Base-by-base conservation (phyloP, 495 filamentous ascomycete species). In the Aspergillus nanangensis region DNA sequence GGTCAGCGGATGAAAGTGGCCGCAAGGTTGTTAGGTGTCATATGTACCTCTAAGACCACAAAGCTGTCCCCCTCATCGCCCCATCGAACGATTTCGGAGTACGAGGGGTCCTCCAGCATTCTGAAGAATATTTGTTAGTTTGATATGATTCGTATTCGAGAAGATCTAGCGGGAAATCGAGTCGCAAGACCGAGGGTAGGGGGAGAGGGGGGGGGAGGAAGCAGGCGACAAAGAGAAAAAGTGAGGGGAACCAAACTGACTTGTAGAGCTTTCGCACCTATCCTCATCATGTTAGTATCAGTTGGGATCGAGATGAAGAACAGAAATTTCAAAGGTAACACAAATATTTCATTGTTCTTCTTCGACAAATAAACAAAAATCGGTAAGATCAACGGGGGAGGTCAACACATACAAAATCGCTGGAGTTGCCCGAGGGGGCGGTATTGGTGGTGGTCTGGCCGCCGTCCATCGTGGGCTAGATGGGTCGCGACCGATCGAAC, bases 191-290 rank as follows among this genome's bases (percentile, higher is more conserved):
- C 31, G 51, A 38, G 5, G 21, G 29, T n/a, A 43, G 47, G 32
- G 33, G 56, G 50, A 32, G 38, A 34, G 22, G 39, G 29, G 19
- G 21, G 50, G 18, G 17, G 35, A 31, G 20, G 34, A 40, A 48
- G 47, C 37, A 51, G 41, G 52, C 51, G 45, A 48, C 51, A 38
- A 51, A 22, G 41, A 32, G 8, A 34, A 25, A 24, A 25, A 25
- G 44, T 32, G 41, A 47, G 34, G 45, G 38, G 14, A n/a, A n/a
- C n/a, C 13, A 40, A 48, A 70, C 80, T 64, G 73, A 98, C 93
- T 96, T 96, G 77, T 96, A 97, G 56, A 98, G 73, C 70, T 98
- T 98, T 74, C 92, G 89, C 59, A 98, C 93, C 93, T 98, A 63
- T 19, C 41, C 37, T 38, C 33, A 27, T 11, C 22, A 32, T 32